Base-by-base conservation (phyloP, 2,329 filamentous ascomycete genomes). In the Cladosporium oxysporum region DNA sequence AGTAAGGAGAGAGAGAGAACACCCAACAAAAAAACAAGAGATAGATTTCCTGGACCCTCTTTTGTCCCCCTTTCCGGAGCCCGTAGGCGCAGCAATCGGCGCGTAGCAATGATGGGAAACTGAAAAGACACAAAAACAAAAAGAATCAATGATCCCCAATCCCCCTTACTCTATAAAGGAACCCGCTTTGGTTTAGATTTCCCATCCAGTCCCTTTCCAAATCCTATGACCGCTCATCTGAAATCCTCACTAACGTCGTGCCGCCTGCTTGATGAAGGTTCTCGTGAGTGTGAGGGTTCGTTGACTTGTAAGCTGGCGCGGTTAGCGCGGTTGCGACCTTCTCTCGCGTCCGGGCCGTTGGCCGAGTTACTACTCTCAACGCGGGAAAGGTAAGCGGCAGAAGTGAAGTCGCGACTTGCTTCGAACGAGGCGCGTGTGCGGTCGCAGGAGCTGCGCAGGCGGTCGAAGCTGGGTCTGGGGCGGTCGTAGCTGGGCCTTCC, bases 401-500 rank as follows among this genome's bases (percentile, higher is more conserved):
- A 93, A 0, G 94, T 97, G 75, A 97, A 97, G 73, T 98, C 95
- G 73, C 88, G 91, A 77, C 90, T 95, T 44, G 88, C 88, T 79
- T 97, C 94, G 76, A 92, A 97, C 77, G 91, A 94, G 12, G 90
- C 86, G 71, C 93, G 85, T 21, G 92, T 87, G 29, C 90, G 88
- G 75, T 98, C 95, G 87, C 96, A 94, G 0, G 92, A 96, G 69
- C 88, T 88, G 59, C 93, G 86, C 73, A 96, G 87, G 64, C 93
- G 87, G 74, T 98, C 94, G 76, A 91, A 96, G n/a, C 92, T 96
- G 49, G 92, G 92, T 69, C 92, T 84, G 5, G 89, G 84, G 67
- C 90, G 85, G 69, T 93, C 90, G 50, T 88, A 82, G 6, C 88
- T 90, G 29, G 84, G 85, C 31, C 86, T 80, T 11, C 78, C 76